Percentiles rank a stretch among this genome's conserved stretches.
Conservation (phyloP, 768 basidiomycete genomes). For the Psilocybe azurescens region DNA sequence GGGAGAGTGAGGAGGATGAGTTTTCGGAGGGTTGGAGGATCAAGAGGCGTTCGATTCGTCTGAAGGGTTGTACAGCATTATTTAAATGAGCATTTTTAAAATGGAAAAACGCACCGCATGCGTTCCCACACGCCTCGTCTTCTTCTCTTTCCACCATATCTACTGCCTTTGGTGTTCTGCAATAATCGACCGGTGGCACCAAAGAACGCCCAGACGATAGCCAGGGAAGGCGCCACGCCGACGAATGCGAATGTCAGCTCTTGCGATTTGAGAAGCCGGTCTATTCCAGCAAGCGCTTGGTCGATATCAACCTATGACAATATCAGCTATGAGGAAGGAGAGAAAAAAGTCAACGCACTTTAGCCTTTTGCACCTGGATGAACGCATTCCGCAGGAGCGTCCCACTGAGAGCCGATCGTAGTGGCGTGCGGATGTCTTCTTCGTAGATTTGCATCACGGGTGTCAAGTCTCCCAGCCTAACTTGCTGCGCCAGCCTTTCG, state of each 20-base stretch:
- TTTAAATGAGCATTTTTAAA: not conserved
- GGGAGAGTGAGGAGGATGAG: slow-evolving; percentile 11
- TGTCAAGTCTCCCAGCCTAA: slow-evolving; percentile 84
- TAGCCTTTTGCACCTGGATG: slow-evolving; percentile 95
- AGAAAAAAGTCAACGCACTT: slow-evolving; percentile 49
- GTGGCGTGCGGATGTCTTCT: slow-evolving; percentile 86
- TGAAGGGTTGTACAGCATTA: slow-evolving; percentile 20
- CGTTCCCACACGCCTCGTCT: slow-evolving; percentile 69
- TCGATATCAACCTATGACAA: slow-evolving; percentile 84
- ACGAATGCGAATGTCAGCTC: slow-evolving; percentile 97
- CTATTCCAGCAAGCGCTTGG: slow-evolving; percentile 88
- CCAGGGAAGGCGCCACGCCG: slow-evolving; percentile 89
- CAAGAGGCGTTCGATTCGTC: slow-evolving; percentile 74
- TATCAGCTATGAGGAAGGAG: not conserved
- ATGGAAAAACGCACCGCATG: slow-evolving; percentile 55
- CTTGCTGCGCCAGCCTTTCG: slow-evolving; percentile 63
- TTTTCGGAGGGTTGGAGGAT: slow-evolving; percentile 30
- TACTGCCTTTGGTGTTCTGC: slow-evolving; percentile 50
- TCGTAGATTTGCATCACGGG: slow-evolving; percentile 89
- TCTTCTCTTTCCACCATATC: slow-evolving; percentile 61
- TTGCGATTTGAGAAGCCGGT: slow-evolving; percentile 91
- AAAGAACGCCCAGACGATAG: slow-evolving; percentile 63
- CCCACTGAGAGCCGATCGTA: slow-evolving; percentile 81
- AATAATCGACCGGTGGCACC: slow-evolving; percentile 59
- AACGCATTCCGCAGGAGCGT: slow-evolving; percentile 84